Evolutionary conservation across 75 land plant genomes (phyloP), one percentile per base, ranked within the genome.

Genomic region (Pseudotsuga menziesii): DNA sequence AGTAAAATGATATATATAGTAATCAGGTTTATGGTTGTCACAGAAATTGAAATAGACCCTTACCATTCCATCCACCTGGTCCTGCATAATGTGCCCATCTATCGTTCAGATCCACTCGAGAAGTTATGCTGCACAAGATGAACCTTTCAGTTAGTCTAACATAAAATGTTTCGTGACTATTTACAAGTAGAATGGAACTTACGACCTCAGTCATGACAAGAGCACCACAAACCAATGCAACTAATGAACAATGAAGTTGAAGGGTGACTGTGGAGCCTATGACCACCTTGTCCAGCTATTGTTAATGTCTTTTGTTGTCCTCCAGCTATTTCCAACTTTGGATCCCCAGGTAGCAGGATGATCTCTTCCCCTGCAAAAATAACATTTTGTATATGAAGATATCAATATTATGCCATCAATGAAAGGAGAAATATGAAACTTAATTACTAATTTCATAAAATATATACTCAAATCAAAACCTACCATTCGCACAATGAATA

Each of bases 301-400:
- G 16, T 32, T 59, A 57, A 86, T 86, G 55, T 86, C 88, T 9
- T 61, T 61, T 9, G 88, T 86, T 55, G 88, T 86, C 11, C 88
- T 81, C 88, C 88, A 86, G 59, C 88, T 86, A 57, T 86, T 77
- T 57, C 87, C 88, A 58, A 84, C 75, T 26, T 77, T 59, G 9
- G 54, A 26, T 14, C 80, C 88, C 88, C 88, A 86, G 20, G 67
- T 87, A 39, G 93, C 93, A 58, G 95, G 95, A 61, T 87, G 58
- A 23, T 91, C 90, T 70, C 78, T 20, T 62, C 95, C 95, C 94
- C 95, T 92, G 76, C 57, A 76, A 76, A 78, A 57, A 84, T 13
- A 48, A 5, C 13, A 54, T 23, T 20, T 9, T 7, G 19, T 0
- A 2, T 35, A 39, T 20, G 22, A 67, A 20, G 17, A 67, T 17